Evolutionary conservation across 176 grass and related monocot species (phyloP).

Genomic region (Avena insularis): DNA sequence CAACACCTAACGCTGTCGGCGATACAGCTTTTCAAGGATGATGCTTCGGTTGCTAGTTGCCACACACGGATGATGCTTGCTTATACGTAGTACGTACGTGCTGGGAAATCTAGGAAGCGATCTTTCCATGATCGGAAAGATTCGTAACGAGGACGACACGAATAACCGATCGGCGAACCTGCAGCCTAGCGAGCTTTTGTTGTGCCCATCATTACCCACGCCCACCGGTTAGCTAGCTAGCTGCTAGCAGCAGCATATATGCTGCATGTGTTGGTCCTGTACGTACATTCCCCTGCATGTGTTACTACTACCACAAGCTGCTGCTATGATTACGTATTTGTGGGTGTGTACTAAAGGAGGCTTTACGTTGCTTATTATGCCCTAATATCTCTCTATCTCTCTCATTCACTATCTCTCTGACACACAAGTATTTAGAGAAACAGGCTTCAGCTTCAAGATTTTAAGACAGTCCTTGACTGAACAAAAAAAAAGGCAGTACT

Average conservation of each 20-base stretch:
- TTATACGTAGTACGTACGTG: conserved; percentile 16
- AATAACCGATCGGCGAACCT: conserved; percentile 36
- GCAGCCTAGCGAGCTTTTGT: conserved; percentile 13
- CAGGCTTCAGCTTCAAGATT: conserved; percentile 24
- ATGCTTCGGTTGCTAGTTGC: conserved; percentile 58
- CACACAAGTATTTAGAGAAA: background rate
- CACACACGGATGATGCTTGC: background rate
- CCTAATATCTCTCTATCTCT: background rate
- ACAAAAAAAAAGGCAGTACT: background rate
- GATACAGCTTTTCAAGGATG: conserved; percentile 54
- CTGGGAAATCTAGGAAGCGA: conserved; percentile 69
- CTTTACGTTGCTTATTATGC: conserved; percentile 15
- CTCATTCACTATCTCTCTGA: background rate
- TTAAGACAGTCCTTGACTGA: too few species aligned
- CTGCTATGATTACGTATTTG: background rate
- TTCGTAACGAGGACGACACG: conserved; percentile 59
- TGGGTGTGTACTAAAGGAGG: background rate
- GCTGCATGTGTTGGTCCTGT: background rate
- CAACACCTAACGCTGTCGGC: conserved; percentile 64
- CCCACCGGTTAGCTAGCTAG: conserved; percentile 17
- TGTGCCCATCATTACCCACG: conserved; percentile 45
- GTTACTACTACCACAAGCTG: background rate
- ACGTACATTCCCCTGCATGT: conserved; percentile 31
- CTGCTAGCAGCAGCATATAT: conserved; percentile 21
- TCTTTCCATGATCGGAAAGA: conserved; percentile 77